Conservation (phyloP, 2,329 filamentous ascomycete species). For the Fusarium sambucinum region DNA sequence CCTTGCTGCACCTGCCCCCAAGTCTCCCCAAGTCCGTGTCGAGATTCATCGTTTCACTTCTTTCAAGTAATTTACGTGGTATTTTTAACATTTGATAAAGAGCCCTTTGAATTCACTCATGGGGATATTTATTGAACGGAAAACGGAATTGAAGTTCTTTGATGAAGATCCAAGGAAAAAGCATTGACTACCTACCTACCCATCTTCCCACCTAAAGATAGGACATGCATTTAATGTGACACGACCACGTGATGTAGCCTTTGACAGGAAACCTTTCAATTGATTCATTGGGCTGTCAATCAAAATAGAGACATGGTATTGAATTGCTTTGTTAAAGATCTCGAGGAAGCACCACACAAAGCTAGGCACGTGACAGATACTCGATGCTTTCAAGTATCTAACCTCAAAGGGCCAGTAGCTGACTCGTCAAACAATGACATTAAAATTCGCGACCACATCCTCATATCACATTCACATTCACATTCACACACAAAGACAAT, state of each 20-base stretch:
- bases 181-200: too few species aligned
- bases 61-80: background rate
- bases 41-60: background rate
- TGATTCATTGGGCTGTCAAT: background rate
- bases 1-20: too few species aligned
- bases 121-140: too few species aligned
- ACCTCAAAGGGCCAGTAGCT: background rate
- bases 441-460: background rate
- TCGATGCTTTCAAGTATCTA: background rate
- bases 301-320: background rate
- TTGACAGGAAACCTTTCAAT: background rate
- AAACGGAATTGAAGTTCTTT: too few species aligned
- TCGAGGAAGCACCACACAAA: background rate
- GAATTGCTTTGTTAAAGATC: background rate
- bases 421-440: background rate
- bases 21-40: slow-evolving; percentile 7
- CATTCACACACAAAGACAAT: background rate
- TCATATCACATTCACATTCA: too few species aligned
- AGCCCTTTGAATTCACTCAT: too few species aligned
- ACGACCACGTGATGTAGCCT: background rate
- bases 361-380: too few species aligned
- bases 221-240: too few species aligned
- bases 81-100: too few species aligned
- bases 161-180: too few species aligned
- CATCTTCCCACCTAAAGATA: too few species aligned